Base-by-base conservation (phyloP, 352 stramenopile species). In the Globisporangium camurandrum region DNA sequence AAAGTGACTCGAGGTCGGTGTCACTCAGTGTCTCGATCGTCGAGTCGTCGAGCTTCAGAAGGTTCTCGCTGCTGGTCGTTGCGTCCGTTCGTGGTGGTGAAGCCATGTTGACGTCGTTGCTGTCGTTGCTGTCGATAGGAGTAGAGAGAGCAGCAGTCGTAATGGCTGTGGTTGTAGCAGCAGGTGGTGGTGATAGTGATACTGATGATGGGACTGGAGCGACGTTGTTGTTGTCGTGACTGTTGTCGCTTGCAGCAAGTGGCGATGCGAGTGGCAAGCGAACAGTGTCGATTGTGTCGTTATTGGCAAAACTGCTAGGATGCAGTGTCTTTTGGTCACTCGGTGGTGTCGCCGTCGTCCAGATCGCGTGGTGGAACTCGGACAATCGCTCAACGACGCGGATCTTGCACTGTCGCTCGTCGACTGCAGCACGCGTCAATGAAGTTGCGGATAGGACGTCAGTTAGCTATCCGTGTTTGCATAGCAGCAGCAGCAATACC, bases 391-490 rank as follows among this genome's bases (percentile, higher is more conserved):
- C 83, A 1, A 93, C 83, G 2, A 93, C 80, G 46, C 80, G 79
- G 54, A 93, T 93, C 48, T 93, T 93, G 69, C 79, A 93, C 56
- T 93, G 83, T 3, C 83, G 73, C 37, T 93, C 79, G 41, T 93
- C 75, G 59, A 91, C 83, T 93, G 61, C n/a, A 63, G 14, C 44
- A 27, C 58, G 22, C 33, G 37, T 24, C 12, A 41, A 45, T 27
- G 10, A 38, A 17, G n/a, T n/a, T n/a, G n/a, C n/a, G n/a, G n/a
- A n/a, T n/a, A n/a, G n/a, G n/a, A n/a, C n/a, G 30, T 34, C 50
- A 51, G 22, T 23, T n/a, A 54, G 26, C 30, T 34, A 34, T 34
- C 9, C 30, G 30, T 5, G 30, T 34, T 8, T 36, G 12, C 3
- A 43, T 48, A 11, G 61, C 28, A 19, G 53, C 1, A 1, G 51